These are phyloP conservation scores for Phytophthora pseudosyringae DNA, from an alignment of 352 stramenopile species.

Conservation along the genomic window DNA sequence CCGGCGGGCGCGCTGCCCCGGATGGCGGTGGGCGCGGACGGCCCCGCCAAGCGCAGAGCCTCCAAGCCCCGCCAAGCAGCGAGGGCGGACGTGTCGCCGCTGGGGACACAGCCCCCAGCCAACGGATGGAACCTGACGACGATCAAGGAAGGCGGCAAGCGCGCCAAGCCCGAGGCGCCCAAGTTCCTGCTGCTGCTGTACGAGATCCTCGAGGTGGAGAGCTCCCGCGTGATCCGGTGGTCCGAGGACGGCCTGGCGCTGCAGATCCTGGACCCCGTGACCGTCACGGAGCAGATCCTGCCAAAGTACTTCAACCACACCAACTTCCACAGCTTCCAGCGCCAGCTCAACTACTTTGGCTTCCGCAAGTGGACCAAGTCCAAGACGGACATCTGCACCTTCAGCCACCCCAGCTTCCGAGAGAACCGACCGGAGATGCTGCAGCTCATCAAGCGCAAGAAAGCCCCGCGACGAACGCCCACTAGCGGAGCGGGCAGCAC, in stretches of 20 bases:
- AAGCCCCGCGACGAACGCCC: constrained; percentile 58
- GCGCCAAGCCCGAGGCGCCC: constrained; percentile 62
- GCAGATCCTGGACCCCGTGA: constrained; percentile 76
- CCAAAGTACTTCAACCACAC: constrained; percentile 95
- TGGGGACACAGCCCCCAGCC: constrained; percentile 11
- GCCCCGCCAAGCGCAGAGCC: constrained; percentile 16
- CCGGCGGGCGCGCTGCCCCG: neutral
- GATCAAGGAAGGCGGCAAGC: constrained; percentile 48
- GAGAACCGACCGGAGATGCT: constrained; percentile 77
- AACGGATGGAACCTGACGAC: constrained; percentile 31
- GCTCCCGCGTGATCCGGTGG: constrained; percentile 77
- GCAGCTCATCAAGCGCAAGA: constrained; percentile 85
- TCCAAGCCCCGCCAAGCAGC: constrained; percentile 19
- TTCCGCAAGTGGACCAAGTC: constrained; percentile 91
- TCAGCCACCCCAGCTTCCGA: constrained; percentile 82
- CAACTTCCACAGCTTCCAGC: constrained; percentile 93
- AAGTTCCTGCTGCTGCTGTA: constrained; percentile 88
- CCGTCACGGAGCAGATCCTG: constrained; percentile 78
- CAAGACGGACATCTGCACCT: constrained; percentile 88
- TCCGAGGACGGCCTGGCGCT: constrained; percentile 75
- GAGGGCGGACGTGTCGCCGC: neutral
- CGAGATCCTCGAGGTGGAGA: constrained; percentile 80
- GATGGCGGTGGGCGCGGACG: constrained; percentile 1
- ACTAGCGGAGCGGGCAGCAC: constrained; percentile 14
- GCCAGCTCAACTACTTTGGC: constrained; percentile 94